Percentiles rank a stretch among this genome's conserved stretches.
phyloP scores from a whole-genome alignment of 116 monocot species.

The Dioscorea cayenensis region DNA sequence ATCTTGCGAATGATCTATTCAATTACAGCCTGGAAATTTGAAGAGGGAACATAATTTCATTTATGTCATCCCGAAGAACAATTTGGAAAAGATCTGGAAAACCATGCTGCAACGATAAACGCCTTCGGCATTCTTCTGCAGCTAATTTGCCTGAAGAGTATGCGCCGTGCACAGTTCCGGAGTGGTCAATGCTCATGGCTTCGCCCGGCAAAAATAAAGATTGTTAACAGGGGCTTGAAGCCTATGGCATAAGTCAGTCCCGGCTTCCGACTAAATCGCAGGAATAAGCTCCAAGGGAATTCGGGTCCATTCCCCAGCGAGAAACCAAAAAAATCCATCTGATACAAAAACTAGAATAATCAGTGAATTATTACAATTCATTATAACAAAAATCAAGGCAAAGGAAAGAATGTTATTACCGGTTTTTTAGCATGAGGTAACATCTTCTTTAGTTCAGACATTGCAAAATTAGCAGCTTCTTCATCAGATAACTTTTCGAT shows the following conservation, averaged over 20 bases:
- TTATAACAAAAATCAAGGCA: no score
- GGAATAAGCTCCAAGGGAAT: constrained; percentile 69
- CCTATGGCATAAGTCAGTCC: constrained; percentile 61
- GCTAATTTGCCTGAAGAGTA: constrained; percentile 62
- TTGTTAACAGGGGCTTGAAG: constrained; percentile 59
- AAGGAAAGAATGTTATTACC: constrained; percentile 13
- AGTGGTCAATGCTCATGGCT: constrained; percentile 66
- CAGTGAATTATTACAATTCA: neutral
- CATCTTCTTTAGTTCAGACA: constrained; percentile 55
- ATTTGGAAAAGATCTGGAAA: constrained; percentile 50
- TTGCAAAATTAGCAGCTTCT: constrained; percentile 42
- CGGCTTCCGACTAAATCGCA: constrained; percentile 71
- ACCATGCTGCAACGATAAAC: constrained; percentile 43
- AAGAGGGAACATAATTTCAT: neutral
- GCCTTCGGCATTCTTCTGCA: constrained; percentile 73
- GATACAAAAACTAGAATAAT: neutral
- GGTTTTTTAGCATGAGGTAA: constrained; percentile 60
- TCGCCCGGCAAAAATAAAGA: constrained; percentile 94
- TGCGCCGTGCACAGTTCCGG: constrained; percentile 85
- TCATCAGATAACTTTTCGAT: constrained; percentile 68
- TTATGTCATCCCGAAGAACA: constrained; percentile 1
- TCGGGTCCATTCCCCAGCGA: constrained; percentile 70
- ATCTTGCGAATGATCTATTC: neutral
- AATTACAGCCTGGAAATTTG: neutral
- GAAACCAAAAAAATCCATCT: constrained; percentile 74